A percentile compares a stretch with the other conserved stretches of the same genome.
Conservation (phyloP, 345 rosid genomes). For the Erucastrum elatum region DNA sequence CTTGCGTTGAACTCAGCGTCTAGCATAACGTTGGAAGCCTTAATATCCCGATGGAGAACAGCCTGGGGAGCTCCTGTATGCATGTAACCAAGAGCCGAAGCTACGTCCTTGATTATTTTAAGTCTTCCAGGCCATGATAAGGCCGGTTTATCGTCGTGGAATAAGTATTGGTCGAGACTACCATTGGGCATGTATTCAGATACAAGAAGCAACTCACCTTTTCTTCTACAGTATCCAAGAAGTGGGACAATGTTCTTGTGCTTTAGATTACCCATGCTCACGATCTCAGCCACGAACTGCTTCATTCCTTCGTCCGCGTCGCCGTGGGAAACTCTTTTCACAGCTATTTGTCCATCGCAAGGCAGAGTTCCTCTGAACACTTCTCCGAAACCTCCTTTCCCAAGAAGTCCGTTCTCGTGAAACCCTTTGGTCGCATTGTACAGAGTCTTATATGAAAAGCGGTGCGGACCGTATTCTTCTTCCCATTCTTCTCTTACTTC, state of each 20-base stretch:
- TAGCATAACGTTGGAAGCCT: conserved; percentile 49
- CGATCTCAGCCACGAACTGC: conserved; percentile 50
- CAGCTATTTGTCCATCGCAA: conserved; percentile 46
- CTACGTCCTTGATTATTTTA: conserved; percentile 42
- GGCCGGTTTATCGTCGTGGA: conserved; percentile 2
- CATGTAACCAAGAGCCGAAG: conserved; percentile 46
- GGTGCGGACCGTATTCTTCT: conserved; percentile 45
- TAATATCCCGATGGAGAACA: conserved; percentile 53
- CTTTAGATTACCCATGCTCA: conserved; percentile 46
- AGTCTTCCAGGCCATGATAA: conserved; percentile 46
- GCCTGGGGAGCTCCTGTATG: conserved; percentile 53
- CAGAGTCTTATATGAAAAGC: conserved; percentile 43
- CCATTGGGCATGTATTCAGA: conserved; percentile 51
- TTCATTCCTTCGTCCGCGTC: conserved; percentile 52
- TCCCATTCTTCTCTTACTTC: conserved; percentile 56
- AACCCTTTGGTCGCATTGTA: conserved; percentile 53
- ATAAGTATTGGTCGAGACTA: conserved; percentile 48
- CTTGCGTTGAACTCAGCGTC: conserved; percentile 46
- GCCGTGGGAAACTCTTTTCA: conserved; percentile 50
- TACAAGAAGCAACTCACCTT: conserved; percentile 45
- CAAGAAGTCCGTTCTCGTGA: conserved; percentile 40
- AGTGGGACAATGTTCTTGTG: conserved; percentile 54
- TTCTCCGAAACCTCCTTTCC: conserved; percentile 52
- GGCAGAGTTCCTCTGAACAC: conserved; percentile 55
- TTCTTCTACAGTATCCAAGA: conserved; percentile 50